A percentile compares a stretch with the other conserved stretches of the same genome.
These are phyloP conservation scores for Trichosporon coremiiforme DNA, from an alignment of 1,284 basidiomycete species.

Conservation along the genomic window DNA sequence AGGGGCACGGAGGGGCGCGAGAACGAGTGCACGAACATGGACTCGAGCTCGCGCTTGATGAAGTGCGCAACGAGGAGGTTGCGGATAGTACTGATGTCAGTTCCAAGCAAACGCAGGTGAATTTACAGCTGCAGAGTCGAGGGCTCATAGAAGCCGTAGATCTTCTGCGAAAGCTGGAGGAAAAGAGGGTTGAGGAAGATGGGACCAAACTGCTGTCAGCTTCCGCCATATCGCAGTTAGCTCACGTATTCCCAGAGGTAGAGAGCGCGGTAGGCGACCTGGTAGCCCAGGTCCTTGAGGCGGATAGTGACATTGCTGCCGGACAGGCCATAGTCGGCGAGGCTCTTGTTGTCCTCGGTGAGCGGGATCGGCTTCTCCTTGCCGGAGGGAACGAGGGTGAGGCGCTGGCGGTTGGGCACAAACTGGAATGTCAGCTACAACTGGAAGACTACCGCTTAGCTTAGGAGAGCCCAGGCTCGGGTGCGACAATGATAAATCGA, in stretches of 20 bases:
- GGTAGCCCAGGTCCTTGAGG: conserved; percentile 85
- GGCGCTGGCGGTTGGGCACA: conserved; percentile 69
- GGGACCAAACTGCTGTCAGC: conserved; percentile 70
- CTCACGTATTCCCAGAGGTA: conserved; percentile 89
- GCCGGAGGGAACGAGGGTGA: conserved; percentile 57
- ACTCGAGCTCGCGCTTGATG: conserved; percentile 89
- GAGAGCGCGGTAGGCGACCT: conserved; percentile 81
- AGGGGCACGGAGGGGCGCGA: conserved; percentile 93
- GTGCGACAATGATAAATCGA: no score
- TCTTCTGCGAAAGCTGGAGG: conserved; percentile 64
- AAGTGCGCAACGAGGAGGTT: conserved; percentile 83
- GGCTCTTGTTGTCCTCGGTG: conserved; percentile 65
- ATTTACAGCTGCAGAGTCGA: conserved; percentile 49
- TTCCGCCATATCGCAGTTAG: conserved; percentile 29
- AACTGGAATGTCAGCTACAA: conserved; percentile 62
- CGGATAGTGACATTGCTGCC: conserved; percentile 63
- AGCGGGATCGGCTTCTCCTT: conserved; percentile 58
- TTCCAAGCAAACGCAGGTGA: no score
- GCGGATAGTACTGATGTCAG: conserved; percentile 67
- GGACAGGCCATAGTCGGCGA: conserved; percentile 63
- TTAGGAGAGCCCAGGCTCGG: no score
- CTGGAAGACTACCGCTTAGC: no score
- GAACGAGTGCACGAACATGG: conserved; percentile 91
- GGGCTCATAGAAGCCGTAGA: conserved; percentile 46
- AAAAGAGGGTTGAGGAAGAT: conserved; percentile 87